phyloP scores from a whole-genome alignment of 148 eudicot species.

The Salicornia ramosissima region DNA sequence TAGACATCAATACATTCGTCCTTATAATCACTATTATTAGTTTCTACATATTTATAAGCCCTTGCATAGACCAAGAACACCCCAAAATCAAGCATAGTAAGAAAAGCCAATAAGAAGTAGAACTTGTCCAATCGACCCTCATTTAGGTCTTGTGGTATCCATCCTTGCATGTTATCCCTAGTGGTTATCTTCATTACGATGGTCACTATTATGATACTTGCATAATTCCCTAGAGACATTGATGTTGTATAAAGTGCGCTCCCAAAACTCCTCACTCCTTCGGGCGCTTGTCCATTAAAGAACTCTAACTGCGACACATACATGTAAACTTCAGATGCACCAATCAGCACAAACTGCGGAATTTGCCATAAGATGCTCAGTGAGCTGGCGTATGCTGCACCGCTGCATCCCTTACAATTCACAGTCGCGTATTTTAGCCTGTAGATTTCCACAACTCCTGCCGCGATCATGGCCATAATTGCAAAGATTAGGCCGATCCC shows the following conservation, averaged over 20 bases:
- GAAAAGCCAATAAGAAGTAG: constrained; percentile 49
- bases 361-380: constrained; percentile 71
- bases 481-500: constrained; percentile 62
- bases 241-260: constrained; percentile 79
- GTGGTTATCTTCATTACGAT: constrained; percentile 53
- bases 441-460: constrained; percentile 50
- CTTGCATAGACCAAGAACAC: constrained; percentile 49
- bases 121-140: constrained; percentile 63
- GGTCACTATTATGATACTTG: constrained; percentile 54
- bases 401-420: constrained; percentile 20
- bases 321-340: constrained; percentile 78
- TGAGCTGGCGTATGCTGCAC: constrained; percentile 34
- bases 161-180: constrained; percentile 41
- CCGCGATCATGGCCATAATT: constrained; percentile 51
- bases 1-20: not conserved
- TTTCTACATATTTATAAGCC: constrained; percentile 45
- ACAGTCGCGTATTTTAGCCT: constrained; percentile 34
- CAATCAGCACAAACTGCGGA: constrained; percentile 62
- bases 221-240: constrained; percentile 65
- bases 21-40: not conserved
- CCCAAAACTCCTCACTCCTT: constrained; percentile 68
- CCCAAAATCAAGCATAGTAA: constrained; percentile 45
- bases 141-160: constrained; percentile 71
- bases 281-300: constrained; percentile 65
- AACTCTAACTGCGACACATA: constrained; percentile 71